These are phyloP conservation scores for Diutina siamensis DNA, from an alignment of 1,139 yeast genomes.

Conservation along the genomic window DNA sequence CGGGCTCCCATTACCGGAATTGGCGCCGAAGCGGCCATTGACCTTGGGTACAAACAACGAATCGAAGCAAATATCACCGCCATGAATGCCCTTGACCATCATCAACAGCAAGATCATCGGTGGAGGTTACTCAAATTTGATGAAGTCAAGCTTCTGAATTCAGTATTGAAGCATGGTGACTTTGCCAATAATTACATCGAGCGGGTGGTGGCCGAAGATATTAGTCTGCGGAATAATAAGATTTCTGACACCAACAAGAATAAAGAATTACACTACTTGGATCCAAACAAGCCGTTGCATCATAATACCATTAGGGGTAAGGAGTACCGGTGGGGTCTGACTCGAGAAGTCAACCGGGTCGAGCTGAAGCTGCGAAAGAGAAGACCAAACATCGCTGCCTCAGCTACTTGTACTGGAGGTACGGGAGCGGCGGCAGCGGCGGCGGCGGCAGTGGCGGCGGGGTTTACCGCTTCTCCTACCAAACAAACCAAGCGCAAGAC, in stretches of 20 bases:
- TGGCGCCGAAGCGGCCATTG: not conserved
- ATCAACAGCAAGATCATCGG: not conserved
- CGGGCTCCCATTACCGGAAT: not conserved
- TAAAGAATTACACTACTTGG: slow-evolving; percentile 3
- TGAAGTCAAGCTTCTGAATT: slow-evolving; percentile 2
- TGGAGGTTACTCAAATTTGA: not conserved
- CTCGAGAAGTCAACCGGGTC: not conserved
- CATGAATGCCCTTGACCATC: not conserved
- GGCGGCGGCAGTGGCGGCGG: slow-evolving; percentile 1
- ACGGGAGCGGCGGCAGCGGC: slow-evolving; percentile 5
- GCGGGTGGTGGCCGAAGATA: slow-evolving; percentile 6
- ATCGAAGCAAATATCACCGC: not conserved
- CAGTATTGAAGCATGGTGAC: not conserved
- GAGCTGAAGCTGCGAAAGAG: slow-evolving; percentile 5
- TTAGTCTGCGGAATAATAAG: slow-evolving; percentile 1
- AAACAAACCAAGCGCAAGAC: not conserved
- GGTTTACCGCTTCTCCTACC: slow-evolving; percentile 1
- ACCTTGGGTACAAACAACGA: not conserved
- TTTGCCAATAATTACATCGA: slow-evolving; percentile 2
- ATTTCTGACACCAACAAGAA: slow-evolving; percentile 5
- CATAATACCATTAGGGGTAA: slow-evolving; percentile 5
- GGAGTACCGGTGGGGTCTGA: slow-evolving; percentile 3
- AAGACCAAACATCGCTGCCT: slow-evolving; percentile 4
- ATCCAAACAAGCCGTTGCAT: slow-evolving; percentile 1
- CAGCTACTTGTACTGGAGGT: slow-evolving; percentile 2